Evolutionary conservation across 352 stramenopile genomes (phyloP).

Genomic region (Pythium aquatile): DNA sequence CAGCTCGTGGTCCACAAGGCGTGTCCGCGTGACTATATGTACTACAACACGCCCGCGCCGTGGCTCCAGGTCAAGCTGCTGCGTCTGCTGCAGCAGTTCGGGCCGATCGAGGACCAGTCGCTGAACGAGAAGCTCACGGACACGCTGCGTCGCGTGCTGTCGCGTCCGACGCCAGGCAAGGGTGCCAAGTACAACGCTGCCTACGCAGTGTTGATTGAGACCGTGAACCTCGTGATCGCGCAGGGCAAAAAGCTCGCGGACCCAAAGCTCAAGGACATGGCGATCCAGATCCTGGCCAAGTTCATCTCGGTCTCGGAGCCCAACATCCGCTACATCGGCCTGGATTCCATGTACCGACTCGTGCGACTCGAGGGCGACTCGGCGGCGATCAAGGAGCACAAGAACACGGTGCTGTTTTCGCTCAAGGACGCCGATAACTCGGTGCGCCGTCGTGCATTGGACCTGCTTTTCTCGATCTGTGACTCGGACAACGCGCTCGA

Average conservation of each 20-base stretch:
- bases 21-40: slow-evolving; percentile 95
- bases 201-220: slow-evolving; percentile 97
- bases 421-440: slow-evolving; percentile 97
- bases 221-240: slow-evolving; percentile 96
- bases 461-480: slow-evolving; percentile 98
- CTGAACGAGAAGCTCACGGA: slow-evolving; percentile 83
- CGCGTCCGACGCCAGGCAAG: slow-evolving; percentile 77
- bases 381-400: slow-evolving; percentile 92
- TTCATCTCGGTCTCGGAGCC: slow-evolving; percentile 97
- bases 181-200: slow-evolving; percentile 95
- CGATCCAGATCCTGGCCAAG: slow-evolving; percentile 92
- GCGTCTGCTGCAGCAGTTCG: slow-evolving; percentile 94
- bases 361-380: slow-evolving; percentile 86
- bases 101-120: slow-evolving; percentile 49
- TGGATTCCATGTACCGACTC: slow-evolving; percentile 96
- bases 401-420: slow-evolving; percentile 94
- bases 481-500: slow-evolving; percentile 93
- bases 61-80: slow-evolving; percentile 95
- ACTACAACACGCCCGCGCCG: slow-evolving; percentile 95
- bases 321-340: slow-evolving; percentile 97
- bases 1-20: slow-evolving; percentile 93
- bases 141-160: slow-evolving; percentile 91
- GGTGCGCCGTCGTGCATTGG: slow-evolving; percentile 93
- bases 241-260: slow-evolving; percentile 85
- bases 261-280: slow-evolving; percentile 85